These are phyloP conservation scores for Botrytis fabae DNA, from an alignment of 2,329 filamentous ascomycete genomes.

Conservation along the genomic window DNA sequence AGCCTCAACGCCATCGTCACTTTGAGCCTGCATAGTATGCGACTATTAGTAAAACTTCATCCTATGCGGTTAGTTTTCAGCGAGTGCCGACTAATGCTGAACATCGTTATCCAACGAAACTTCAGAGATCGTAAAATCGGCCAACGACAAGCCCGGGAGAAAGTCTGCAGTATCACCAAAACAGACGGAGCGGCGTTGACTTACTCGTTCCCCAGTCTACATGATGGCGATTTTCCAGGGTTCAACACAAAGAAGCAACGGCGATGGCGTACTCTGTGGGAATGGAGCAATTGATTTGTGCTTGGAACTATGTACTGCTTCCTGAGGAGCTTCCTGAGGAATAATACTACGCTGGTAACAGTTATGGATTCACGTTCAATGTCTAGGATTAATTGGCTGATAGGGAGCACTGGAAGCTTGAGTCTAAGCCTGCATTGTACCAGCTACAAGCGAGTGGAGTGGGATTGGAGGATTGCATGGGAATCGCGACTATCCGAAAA, in stretches of 20 bases:
- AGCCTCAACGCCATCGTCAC: neutral
- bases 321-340: neutral
- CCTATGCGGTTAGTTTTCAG: neutral
- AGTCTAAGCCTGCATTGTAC: neutral
- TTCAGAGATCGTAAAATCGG: neutral
- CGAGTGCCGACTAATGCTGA: neutral
- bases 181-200: neutral
- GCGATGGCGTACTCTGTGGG: neutral
- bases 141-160: neutral
- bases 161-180: no score
- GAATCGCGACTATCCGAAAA: constrained; percentile 7
- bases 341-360: neutral
- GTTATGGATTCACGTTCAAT: neutral
- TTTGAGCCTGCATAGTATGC: neutral
- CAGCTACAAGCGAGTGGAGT: neutral
- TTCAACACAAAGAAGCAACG: neutral
- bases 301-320: neutral
- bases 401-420: neutral
- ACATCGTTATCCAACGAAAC: neutral
- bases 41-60: neutral
- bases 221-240: neutral
- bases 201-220: constrained; percentile 9
- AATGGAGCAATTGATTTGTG: constrained; percentile 7
- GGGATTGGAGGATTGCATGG: neutral
- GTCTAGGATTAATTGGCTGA: neutral